These are phyloP conservation scores for Euphorbia schlechtendalii DNA, from an alignment of 441 rosid genomes.

Conservation along the genomic window DNA sequence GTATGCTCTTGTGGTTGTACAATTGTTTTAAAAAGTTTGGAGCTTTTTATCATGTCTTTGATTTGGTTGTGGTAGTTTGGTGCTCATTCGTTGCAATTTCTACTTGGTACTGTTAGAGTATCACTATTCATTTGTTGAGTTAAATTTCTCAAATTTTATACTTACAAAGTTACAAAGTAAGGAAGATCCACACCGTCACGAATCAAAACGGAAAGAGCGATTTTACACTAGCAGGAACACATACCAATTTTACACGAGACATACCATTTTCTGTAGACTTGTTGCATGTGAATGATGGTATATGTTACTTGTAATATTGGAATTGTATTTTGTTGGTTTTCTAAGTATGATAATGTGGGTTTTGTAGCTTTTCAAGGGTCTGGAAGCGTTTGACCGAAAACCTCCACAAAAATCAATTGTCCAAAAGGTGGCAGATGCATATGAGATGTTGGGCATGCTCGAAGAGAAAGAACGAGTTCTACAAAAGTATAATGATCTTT, in stretches of 20 bases:
- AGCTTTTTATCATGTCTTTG: neutral
- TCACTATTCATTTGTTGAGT: neutral
- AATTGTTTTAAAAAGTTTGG: neutral
- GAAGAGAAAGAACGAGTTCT: conserved; percentile 62
- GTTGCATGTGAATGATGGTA: neutral
- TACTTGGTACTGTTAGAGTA: neutral
- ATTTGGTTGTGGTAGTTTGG: conserved; percentile 2
- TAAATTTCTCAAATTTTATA: neutral
- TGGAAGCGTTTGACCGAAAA: conserved; percentile 76
- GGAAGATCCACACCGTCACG: too few species aligned
- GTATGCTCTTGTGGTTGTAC: conserved; percentile 23
- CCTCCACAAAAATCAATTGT: conserved; percentile 67
- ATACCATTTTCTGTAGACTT: too few species aligned
- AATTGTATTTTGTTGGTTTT: neutral
- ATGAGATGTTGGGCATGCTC: conserved; percentile 55
- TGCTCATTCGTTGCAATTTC: neutral
- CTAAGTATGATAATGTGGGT: conserved; percentile 16
- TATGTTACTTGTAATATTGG: neutral
- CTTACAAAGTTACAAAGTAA: too few species aligned
- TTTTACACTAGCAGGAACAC: too few species aligned
- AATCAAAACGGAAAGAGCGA: too few species aligned
- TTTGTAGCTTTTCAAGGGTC: conserved; percentile 66
- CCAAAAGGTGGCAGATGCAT: conserved; percentile 78
- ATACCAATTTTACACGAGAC: too few species aligned
- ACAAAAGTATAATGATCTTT: conserved; percentile 53